Base-by-base conservation (phyloP, 768 basidiomycete species). In the Austroboletus eburneus region DNA sequence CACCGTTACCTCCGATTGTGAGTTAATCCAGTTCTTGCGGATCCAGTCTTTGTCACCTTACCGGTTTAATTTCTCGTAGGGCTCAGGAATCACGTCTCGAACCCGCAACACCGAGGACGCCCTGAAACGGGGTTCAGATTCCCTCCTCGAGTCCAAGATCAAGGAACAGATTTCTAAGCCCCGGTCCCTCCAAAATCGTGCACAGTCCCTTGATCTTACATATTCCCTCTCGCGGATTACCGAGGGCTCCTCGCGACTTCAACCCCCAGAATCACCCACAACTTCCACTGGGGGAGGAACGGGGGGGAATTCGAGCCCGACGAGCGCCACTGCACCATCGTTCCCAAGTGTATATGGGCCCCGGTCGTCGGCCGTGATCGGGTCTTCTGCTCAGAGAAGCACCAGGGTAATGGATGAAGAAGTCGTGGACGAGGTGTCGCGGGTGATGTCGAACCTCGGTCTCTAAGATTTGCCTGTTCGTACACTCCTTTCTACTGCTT, bases 181-280 rank as follows among this genome's bases (percentile, higher is more conserved):
- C 5, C 84, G 90, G 39, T 85, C 88, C 4, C 69, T 91, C 51
- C 83, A 83, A 51, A 90, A 90, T 56, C 85, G 91, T 16, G 91
- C 91, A 0, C 91, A 94, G 63, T 90, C 87, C 5, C 81, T 95
- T 39, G 91, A 95, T 62, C 71, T 95, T 54, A 91, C 87, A 0
- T 81, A 81, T 54, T 91, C 91, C 6, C 75, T 92, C 24, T 83
- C 82, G n/a, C 83, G 82, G 44, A 89, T 91, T 55, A 81, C 82
- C 5, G 89, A 89, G 58, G 76, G 81, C 17, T 68, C 73, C 22
- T 73, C 81, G 45, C 72, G 77, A 43, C 69, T 83, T 37, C 76
- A 78, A 21, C 82, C 79, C 32, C 87, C 87, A 2, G 87, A 89
- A 41, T 91, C 88, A 2, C 88, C 88, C 1, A 88, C 87, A 30